Evolutionary conservation across 2,329 filamentous ascomycete genomes (phyloP).

Genomic region (Tolypocladium pustulatum): DNA sequence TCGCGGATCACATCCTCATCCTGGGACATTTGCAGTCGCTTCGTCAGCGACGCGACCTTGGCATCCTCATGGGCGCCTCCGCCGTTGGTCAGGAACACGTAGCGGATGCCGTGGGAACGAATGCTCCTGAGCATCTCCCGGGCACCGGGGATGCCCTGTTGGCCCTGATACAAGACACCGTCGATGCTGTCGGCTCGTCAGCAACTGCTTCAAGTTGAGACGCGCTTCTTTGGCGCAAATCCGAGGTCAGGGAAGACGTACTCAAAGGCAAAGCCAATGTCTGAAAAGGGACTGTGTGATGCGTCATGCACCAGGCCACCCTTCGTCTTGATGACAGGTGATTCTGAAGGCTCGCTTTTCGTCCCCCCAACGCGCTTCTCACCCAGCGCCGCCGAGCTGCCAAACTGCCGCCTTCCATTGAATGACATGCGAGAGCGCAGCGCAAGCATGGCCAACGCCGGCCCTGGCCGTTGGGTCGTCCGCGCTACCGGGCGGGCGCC

Average conservation of each 20-base stretch:
- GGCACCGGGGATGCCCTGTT: slow-evolving; percentile 69
- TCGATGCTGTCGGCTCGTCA: slow-evolving; percentile 51
- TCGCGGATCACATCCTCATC: slow-evolving; percentile 22
- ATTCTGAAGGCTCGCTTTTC: neutral
- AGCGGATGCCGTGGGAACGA: slow-evolving; percentile 67
- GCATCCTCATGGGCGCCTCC: slow-evolving; percentile 68
- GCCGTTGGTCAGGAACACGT: slow-evolving; percentile 92
- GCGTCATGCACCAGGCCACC: neutral
- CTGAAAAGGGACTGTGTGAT: slow-evolving; percentile 14
- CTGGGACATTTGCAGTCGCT: slow-evolving; percentile 19
- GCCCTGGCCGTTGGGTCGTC: neutral
- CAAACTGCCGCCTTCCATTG: neutral
- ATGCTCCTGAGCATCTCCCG: slow-evolving; percentile 63
- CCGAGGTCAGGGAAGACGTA: slow-evolving; percentile 8
- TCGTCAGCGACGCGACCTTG: slow-evolving; percentile 22
- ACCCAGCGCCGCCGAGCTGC: neutral
- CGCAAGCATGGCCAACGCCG: neutral
- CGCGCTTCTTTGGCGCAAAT: no score
- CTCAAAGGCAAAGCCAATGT: slow-evolving; percentile 28
- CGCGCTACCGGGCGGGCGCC: neutral
- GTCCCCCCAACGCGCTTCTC: neutral
- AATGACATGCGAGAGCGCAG: neutral
- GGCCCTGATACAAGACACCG: slow-evolving; percentile 82
- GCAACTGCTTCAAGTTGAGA: neutral
- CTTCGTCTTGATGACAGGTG: neutral